Conservation (phyloP, 176 grass and related monocot genomes). For the Oryza glaberrima region DNA sequence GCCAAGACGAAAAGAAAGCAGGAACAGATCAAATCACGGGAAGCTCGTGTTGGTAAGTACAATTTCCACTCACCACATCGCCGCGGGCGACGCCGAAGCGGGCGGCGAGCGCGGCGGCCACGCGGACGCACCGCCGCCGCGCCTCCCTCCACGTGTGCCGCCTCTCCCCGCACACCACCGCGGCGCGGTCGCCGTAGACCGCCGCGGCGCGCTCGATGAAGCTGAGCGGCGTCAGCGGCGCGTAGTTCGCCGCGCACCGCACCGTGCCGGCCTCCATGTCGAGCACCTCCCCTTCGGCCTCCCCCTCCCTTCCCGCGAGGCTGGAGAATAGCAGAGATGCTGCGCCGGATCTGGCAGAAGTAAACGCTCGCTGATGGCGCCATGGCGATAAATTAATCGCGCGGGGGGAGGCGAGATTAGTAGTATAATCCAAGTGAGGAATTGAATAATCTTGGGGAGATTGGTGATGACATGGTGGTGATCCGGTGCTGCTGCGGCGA, state of each 20-base stretch:
- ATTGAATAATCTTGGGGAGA: not conserved
- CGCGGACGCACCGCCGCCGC: constrained; percentile 49
- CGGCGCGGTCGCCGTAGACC: constrained; percentile 54
- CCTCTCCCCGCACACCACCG: constrained; percentile 40
- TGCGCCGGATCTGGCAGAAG: not conserved
- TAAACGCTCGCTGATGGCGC: not conserved
- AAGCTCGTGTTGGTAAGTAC: not conserved
- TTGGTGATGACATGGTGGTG: not conserved
- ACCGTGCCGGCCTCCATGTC: constrained; percentile 60
- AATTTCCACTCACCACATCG: constrained; percentile 54
- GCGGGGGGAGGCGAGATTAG: not conserved
- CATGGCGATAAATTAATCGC: constrained; percentile 2
- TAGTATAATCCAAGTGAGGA: constrained; percentile 23
- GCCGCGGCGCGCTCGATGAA: constrained; percentile 74
- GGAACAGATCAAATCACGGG: not conserved
- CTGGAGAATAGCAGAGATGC: constrained; percentile 20
- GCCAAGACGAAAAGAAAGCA: too few relatives aligned
- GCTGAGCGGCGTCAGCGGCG: constrained; percentile 67
- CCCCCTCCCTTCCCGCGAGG: not conserved
- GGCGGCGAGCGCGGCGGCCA: constrained; percentile 56
- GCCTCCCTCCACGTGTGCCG: constrained; percentile 55
- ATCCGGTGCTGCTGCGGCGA: not conserved
- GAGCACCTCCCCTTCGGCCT: constrained; percentile 20
- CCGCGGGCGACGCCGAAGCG: constrained; percentile 55
- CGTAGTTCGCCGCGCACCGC: constrained; percentile 64